These are phyloP conservation scores for Copromyces sp. DNA, from an alignment of 495 filamentous ascomycete genomes.

Conservation along the genomic window DNA sequence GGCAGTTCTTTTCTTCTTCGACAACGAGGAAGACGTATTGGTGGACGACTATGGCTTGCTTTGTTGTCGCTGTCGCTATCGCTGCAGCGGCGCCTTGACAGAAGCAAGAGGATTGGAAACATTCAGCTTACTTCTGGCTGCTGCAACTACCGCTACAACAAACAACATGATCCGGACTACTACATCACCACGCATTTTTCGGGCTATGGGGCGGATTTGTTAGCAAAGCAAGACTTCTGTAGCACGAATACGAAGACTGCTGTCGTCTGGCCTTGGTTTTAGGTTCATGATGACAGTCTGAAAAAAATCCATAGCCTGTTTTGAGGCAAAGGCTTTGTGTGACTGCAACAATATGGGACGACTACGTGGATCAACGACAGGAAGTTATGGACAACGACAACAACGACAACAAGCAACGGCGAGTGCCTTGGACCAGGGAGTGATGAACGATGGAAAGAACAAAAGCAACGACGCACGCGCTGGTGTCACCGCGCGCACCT, in stretches of 20 bases:
- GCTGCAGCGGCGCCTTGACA: not conserved
- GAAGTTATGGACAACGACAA: not conserved
- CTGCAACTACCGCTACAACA: not conserved
- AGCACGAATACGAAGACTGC: not conserved
- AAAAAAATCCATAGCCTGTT: not conserved
- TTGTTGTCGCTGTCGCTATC: not conserved
- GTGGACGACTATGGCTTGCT: not conserved
- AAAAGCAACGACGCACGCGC: not conserved
- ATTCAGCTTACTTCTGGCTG: not conserved
- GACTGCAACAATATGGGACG: not conserved
- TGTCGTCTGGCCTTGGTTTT: not conserved
- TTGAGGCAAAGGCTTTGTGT: not conserved
- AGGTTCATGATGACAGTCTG: not conserved
- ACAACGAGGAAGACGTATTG: not conserved
- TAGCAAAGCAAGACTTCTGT: not conserved
- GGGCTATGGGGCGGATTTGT: not conserved
- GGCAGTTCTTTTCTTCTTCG: not conserved
- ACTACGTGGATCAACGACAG: not conserved
- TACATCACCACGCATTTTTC: not conserved
- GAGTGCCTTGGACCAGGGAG: not conserved
- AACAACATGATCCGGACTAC: not conserved
- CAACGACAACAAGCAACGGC: not conserved
- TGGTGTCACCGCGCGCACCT: not conserved
- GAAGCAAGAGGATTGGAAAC: not conserved
- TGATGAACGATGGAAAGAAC: not conserved